Evolutionary conservation across 495 filamentous ascomycete species (phyloP).

Genomic region (Tuber microsphaerosporum): DNA sequence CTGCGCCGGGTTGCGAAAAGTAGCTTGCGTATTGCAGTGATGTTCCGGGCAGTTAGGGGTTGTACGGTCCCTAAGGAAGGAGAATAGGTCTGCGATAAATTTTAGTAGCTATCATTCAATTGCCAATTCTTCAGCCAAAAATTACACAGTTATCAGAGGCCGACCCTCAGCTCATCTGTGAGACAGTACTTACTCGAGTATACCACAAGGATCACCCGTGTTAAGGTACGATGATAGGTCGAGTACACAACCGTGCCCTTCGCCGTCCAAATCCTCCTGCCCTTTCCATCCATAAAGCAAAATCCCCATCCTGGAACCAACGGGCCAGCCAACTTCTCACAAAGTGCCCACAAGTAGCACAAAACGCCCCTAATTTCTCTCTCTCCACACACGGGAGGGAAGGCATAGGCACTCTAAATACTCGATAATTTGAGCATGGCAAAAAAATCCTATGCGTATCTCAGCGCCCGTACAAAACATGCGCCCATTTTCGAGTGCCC

Average conservation of each 20-base stretch:
- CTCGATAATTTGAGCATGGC: neutral
- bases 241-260: neutral
- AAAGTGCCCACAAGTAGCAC: neutral
- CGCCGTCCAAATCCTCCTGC: neutral
- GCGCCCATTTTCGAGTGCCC: neutral
- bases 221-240: neutral
- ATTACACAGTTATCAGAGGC: neutral
- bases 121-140: neutral
- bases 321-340: neutral
- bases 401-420: neutral
- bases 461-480: neutral
- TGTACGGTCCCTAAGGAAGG: neutral
- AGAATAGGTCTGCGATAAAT: neutral
- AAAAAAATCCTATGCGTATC: neutral
- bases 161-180: neutral
- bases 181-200: neutral
- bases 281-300: neutral
- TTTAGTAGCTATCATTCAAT: neutral
- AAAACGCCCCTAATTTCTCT: neutral
- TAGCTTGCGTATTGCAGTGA: neutral
- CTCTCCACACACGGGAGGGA: neutral
- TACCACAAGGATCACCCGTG: neutral
- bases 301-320: neutral
- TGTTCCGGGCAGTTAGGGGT: neutral
- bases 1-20: neutral